Conservation (phyloP, 2,329 filamentous ascomycete species). For the Ascomycota sp. region DNA sequence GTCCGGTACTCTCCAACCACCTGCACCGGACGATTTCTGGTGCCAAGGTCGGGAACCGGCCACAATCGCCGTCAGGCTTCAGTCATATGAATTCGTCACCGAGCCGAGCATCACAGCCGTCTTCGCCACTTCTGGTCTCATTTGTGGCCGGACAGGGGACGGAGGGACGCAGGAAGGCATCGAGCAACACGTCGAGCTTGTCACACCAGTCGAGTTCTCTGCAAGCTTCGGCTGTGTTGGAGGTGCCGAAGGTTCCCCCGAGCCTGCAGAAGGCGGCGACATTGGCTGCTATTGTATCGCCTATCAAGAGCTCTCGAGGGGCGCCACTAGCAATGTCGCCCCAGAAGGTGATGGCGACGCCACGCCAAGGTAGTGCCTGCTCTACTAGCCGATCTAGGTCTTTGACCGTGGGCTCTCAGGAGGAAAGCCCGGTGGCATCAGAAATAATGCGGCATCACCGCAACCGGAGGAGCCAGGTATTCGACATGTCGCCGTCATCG, state of each 20-base stretch:
- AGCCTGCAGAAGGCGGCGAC: slow-evolving; percentile 40
- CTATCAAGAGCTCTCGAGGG: slow-evolving; percentile 34
- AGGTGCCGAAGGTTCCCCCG: slow-evolving; percentile 43
- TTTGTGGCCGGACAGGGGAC: slow-evolving; percentile 72
- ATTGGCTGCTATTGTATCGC: slow-evolving; percentile 30
- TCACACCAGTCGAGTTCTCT: slow-evolving; percentile 60
- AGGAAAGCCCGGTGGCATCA: slow-evolving; percentile 55
- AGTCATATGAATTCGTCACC: slow-evolving; percentile 73
- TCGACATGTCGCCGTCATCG: slow-evolving; percentile 91
- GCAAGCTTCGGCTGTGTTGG: slow-evolving; percentile 51
- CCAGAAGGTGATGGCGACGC: slow-evolving; percentile 39
- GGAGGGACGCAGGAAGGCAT: slow-evolving; percentile 71
- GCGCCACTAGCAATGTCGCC: slow-evolving; percentile 36
- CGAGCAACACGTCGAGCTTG: slow-evolving; percentile 66
- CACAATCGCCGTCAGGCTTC: slow-evolving; percentile 66
- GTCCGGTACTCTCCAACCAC: slow-evolving; percentile 60
- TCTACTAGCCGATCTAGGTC: slow-evolving; percentile 60
- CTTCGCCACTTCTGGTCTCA: slow-evolving; percentile 68
- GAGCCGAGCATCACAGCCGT: slow-evolving; percentile 54
- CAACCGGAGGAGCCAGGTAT: slow-evolving; percentile 82
- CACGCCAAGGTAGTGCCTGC: slow-evolving; percentile 38
- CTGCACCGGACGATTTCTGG: slow-evolving; percentile 69
- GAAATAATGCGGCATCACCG: slow-evolving; percentile 58
- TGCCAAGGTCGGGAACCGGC: slow-evolving; percentile 56
- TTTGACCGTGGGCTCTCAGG: slow-evolving; percentile 83